Evolutionary conservation across 192 early-diverging fungal genomes (phyloP).

Genomic region (Fimicolochytrium jonesii): DNA sequence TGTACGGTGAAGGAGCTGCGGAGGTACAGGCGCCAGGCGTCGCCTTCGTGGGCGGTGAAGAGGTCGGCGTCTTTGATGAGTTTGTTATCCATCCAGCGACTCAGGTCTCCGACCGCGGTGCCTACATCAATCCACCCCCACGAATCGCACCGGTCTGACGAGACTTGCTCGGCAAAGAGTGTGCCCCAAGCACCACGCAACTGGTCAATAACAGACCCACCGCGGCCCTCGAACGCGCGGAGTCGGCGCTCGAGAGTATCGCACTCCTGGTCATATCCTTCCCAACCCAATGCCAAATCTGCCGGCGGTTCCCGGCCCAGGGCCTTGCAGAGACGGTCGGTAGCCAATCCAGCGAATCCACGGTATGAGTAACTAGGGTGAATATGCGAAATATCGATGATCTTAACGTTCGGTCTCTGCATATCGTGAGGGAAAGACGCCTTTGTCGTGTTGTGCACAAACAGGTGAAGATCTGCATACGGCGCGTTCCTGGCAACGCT

Average conservation of each 20-base stretch:
- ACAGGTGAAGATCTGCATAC: conserved; percentile 21
- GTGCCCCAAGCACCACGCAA: conserved; percentile 19
- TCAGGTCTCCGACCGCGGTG: conserved; percentile 23
- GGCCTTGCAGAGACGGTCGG: conserved; percentile 21
- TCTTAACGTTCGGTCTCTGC: conserved; percentile 15
- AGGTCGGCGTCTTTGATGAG: conserved; percentile 17
- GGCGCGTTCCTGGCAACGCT: conserved; percentile 21
- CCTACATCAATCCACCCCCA: conserved; percentile 27
- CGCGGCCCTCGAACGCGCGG: conserved; percentile 12
- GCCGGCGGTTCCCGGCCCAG: neutral
- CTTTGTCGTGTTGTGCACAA: conserved; percentile 27
- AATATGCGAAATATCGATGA: conserved; percentile 21
- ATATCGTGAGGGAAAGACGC: conserved; percentile 5
- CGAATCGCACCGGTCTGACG: conserved; percentile 25
- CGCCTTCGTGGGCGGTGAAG: conserved; percentile 28
- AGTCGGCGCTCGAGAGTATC: conserved; percentile 16
- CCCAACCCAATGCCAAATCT: conserved; percentile 10
- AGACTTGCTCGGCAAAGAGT: conserved; percentile 26
- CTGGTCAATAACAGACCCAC: conserved; percentile 24
- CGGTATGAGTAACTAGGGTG: conserved; percentile 21
- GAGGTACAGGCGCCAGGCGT: conserved; percentile 25
- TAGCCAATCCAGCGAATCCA: conserved; percentile 27
- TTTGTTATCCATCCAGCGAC: conserved; percentile 29
- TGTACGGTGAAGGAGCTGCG: conserved; percentile 27
- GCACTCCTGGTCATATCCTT: conserved; percentile 13